These are phyloP conservation scores for Phytopythium oedochilum DNA, from an alignment of 352 stramenopile genomes.

Conservation along the genomic window DNA sequence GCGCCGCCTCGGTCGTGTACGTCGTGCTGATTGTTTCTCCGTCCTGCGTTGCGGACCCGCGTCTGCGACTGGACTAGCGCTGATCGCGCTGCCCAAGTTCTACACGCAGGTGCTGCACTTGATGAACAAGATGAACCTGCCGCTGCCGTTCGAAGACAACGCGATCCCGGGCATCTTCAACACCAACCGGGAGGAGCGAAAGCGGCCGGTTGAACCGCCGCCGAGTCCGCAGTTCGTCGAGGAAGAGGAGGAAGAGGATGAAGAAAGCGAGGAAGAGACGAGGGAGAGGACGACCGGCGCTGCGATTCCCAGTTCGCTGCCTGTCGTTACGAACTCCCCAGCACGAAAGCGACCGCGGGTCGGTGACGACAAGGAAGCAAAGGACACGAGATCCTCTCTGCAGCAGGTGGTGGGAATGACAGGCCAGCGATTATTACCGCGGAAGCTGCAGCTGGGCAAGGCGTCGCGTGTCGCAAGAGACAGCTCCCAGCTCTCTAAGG, in stretches of 20 bases:
- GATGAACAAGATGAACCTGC: constrained; percentile 92
- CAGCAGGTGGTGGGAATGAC: background rate
- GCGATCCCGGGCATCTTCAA: constrained; percentile 63
- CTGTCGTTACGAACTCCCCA: background rate
- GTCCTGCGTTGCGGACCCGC: too few species aligned
- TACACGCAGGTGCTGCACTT: constrained; percentile 90
- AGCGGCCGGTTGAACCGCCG: background rate
- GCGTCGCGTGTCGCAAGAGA: background rate
- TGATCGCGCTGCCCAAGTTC: constrained; percentile 83
- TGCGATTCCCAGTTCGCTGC: background rate
- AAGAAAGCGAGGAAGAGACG: constrained; percentile 9
- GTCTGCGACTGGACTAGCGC: constrained; percentile 24
- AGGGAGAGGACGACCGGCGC: background rate
- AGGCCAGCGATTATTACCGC: background rate
- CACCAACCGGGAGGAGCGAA: background rate
- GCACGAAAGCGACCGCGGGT: background rate
- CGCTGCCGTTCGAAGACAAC: constrained; percentile 65
- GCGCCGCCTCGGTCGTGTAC: too few species aligned
- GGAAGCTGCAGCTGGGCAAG: constrained; percentile 1
- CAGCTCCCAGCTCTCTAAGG: constrained; percentile 12
- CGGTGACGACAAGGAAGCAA: background rate
- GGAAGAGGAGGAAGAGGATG: constrained; percentile 35
- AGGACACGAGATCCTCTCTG: background rate
- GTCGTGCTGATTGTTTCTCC: too few species aligned
- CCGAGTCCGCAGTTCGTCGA: constrained; percentile 17